These are phyloP conservation scores for Lichtheimia ornata DNA, from an alignment of 371 early-diverging fungal species.

Conservation along the genomic window DNA sequence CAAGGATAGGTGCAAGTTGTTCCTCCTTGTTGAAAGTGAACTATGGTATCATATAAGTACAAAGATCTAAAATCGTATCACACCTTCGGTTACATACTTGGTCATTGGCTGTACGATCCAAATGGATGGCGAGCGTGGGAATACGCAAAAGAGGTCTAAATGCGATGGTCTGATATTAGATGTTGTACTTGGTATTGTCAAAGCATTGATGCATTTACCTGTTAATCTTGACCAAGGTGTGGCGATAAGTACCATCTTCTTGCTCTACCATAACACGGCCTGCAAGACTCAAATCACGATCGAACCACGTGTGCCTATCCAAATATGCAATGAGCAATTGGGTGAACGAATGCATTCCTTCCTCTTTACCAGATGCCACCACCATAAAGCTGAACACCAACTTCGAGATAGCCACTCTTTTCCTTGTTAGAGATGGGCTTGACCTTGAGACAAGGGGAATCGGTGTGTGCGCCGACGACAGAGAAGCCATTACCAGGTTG, in stretches of 20 bases:
- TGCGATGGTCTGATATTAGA: neutral
- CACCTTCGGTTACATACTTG: conserved; percentile 37
- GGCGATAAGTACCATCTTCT: conserved; percentile 67
- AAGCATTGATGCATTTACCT: conserved; percentile 41
- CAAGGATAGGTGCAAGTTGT: conserved; percentile 89
- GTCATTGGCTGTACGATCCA: conserved; percentile 81
- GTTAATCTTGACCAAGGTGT: conserved; percentile 76
- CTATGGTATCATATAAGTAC: conserved; percentile 2
- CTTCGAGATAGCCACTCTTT: conserved; percentile 82
- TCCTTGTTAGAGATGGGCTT: conserved; percentile 93
- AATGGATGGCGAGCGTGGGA: conserved; percentile 96
- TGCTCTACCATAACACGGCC: conserved; percentile 91
- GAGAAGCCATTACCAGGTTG: conserved; percentile 83
- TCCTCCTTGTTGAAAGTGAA: conserved; percentile 95
- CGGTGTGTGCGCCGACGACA: conserved; percentile 95
- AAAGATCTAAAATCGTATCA: neutral
- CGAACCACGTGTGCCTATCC: conserved; percentile 96
- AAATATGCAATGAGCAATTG: neutral
- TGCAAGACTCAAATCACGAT: conserved; percentile 93
- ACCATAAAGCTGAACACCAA: conserved; percentile 91
- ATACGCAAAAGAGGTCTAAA: conserved; percentile 85
- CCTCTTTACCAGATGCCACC: conserved; percentile 85
- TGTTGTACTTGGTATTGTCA: neutral
- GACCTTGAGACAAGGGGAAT: conserved; percentile 95
- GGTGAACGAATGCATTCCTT: neutral